Evolutionary conservation across 805 yeast genomes (phyloP).

Genomic region (Sugiyamaella marilandica): DNA sequence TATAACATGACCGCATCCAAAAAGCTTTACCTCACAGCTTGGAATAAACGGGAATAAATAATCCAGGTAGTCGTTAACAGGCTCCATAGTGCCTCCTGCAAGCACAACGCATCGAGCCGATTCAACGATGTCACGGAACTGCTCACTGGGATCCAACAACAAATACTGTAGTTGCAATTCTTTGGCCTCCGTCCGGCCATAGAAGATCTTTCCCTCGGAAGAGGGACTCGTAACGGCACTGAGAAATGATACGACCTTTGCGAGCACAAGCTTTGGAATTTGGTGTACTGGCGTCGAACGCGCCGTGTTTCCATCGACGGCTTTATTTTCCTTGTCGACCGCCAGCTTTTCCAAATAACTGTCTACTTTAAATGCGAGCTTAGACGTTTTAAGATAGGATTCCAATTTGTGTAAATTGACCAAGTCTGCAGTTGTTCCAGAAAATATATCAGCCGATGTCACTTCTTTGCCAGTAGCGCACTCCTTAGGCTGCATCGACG

Average conservation of each 20-base stretch:
- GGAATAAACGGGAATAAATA: slow-evolving; percentile 58
- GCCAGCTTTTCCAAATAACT: slow-evolving; percentile 46
- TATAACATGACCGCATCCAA: slow-evolving; percentile 80
- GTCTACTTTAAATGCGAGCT: slow-evolving; percentile 81
- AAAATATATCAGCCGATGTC: slow-evolving; percentile 48
- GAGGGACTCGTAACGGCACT: slow-evolving; percentile 66
- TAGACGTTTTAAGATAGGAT: slow-evolving; percentile 57
- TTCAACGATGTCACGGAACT: slow-evolving; percentile 61
- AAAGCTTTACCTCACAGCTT: slow-evolving; percentile 41
- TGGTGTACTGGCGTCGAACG: slow-evolving; percentile 3
- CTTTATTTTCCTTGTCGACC: slow-evolving; percentile 10
- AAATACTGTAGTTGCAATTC: slow-evolving; percentile 53
- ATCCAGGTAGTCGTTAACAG: slow-evolving; percentile 64
- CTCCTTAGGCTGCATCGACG: slow-evolving; percentile 26
- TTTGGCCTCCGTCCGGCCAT: slow-evolving; percentile 38
- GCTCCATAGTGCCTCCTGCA: slow-evolving; percentile 97
- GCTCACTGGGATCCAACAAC: slow-evolving; percentile 71
- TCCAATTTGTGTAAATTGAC: slow-evolving; percentile 66
- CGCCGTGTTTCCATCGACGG: slow-evolving; percentile 5
- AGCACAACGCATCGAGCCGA: slow-evolving; percentile 65
- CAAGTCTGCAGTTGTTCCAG: slow-evolving; percentile 59
- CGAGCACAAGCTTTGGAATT: slow-evolving; percentile 46
- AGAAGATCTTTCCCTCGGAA: slow-evolving; percentile 72
- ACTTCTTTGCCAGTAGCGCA: slow-evolving; percentile 51
- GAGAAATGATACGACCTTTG: slow-evolving; percentile 62